Percentiles rank a stretch among this genome's conserved stretches.
Conservation (phyloP, 2,329 filamentous ascomycete genomes). For the Botrytis medusae region DNA sequence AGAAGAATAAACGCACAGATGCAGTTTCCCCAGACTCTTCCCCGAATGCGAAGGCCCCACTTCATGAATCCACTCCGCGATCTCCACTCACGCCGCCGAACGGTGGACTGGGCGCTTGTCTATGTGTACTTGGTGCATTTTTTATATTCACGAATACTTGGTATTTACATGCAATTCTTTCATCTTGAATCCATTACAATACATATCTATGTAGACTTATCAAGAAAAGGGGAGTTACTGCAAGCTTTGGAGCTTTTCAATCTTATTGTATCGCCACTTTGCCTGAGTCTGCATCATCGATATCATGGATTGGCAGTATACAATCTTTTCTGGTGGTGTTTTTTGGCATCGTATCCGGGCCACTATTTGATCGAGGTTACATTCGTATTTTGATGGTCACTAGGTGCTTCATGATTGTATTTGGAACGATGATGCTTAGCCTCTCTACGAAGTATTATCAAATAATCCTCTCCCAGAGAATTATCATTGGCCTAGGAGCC, state of each 20-base stretch:
- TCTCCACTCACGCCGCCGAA: constrained; percentile 20
- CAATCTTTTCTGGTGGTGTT: constrained; percentile 51
- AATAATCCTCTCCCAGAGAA: constrained; percentile 53
- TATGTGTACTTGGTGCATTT: constrained; percentile 14
- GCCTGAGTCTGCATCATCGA: constrained; percentile 50
- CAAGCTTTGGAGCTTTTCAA: constrained; percentile 53
- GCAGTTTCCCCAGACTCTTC: constrained; percentile 1
- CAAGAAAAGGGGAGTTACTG: constrained; percentile 43
- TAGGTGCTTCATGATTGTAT: constrained; percentile 47
- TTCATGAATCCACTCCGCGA: background rate
- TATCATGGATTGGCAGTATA: constrained; percentile 60
- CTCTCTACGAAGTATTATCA: constrained; percentile 50
- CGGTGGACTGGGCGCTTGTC: constrained; percentile 25
- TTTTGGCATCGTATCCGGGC: constrained; percentile 58
- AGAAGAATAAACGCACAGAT: background rate
- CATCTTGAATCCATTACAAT: background rate
- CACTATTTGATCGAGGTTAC: constrained; percentile 53
- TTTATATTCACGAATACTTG: constrained; percentile 22
- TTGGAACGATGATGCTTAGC: constrained; percentile 43
- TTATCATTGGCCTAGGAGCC: constrained; percentile 43
- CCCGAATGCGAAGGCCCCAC: background rate
- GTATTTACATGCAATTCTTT: background rate
- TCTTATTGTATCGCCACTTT: constrained; percentile 53
- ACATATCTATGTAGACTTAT: background rate
- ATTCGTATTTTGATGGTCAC: constrained; percentile 37